These are phyloP conservation scores for sunflower (Helianthus annuus) DNA, from an alignment of 129 eudicot genomes.

Conservation along the genomic window DNA sequence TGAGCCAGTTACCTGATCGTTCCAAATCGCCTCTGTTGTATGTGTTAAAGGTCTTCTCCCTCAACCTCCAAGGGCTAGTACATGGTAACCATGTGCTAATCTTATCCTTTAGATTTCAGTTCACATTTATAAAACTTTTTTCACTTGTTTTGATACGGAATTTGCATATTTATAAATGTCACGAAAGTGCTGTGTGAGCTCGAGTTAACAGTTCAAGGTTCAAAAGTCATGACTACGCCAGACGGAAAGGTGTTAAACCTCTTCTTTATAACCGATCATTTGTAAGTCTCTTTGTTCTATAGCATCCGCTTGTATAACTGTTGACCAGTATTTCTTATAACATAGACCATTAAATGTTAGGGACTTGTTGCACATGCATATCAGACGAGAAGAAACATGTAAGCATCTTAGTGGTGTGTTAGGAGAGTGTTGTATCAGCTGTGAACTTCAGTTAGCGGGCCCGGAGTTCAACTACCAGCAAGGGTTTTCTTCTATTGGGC, in stretches of 20 bases:
- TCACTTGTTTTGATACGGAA: conserved; percentile 12
- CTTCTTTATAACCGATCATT: conserved; percentile 72
- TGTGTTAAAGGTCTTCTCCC: conserved; percentile 64
- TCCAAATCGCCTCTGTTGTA: conserved; percentile 49
- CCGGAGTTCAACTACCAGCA: conserved; percentile 59
- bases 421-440: conserved; percentile 78
- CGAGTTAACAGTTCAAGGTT: conserved; percentile 73
- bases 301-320: not conserved
- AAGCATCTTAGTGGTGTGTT: conserved; percentile 50
- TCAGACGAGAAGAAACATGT: conserved; percentile 61
- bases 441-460: conserved; percentile 82
- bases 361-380: conserved; percentile 64
- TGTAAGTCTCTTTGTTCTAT: conserved; percentile 46
- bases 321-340: not conserved
- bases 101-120: not conserved
- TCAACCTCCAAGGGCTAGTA: conserved; percentile 69
- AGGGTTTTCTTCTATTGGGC: conserved; percentile 53
- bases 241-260: conserved; percentile 80
- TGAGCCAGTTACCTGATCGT: conserved; percentile 41
- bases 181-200: conserved; percentile 72
- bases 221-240: conserved; percentile 89
- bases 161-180: conserved; percentile 50
- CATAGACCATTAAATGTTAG: conserved; percentile 24
- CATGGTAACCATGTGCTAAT: conserved; percentile 45
- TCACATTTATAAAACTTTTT: not conserved